Evolutionary conservation across 257 asterid genomes (phyloP), one percentile per base, ranked within the genome.

Genomic region (Vinca minor): DNA sequence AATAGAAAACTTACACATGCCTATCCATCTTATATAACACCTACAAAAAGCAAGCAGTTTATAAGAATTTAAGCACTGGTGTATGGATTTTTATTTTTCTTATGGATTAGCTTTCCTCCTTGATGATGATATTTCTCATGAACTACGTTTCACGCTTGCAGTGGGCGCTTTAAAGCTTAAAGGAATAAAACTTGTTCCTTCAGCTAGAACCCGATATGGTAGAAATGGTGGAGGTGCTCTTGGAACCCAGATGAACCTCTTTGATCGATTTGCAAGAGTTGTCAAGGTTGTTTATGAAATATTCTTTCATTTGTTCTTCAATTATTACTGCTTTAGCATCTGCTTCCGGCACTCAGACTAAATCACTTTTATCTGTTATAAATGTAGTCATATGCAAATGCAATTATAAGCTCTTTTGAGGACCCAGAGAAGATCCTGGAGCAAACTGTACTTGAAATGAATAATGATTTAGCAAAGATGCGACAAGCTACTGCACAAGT

Each of bases 401-500:
- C 96, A 58, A 11, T 93, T 39, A 69, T 93, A 72, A 89, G 97
- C 75, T 52, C 91, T 41, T 85, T 93, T 28, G 99, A 93, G 77
- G 99, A 93, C 72, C 99, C 97, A 21, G 99, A 89, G 79, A 93
- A 93, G 78, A 84, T 93, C 76, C 66, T 93, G 87, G 99, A 93
- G 72, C 99, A 93, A 75, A 69, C 95, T 17, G 97, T 93, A 70
- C 65, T 84, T 0, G 99, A 93, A 77, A 89, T 93, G 99, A 93
- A 85, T 39, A 87, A 84, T 17, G 99, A 93, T 76, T 76, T 93
- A 79, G 73, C 85, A 72, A 93, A 89, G 82, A 73, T 93, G 90
- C 96, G 96, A 60, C 99, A 89, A 85, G 97, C 99, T 79, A 93
- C 99, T 59, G 96, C 99, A 38, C 99, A 93, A 66, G 99, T 89